phyloP scores from a whole-genome alignment of 208 protist species.

The Leptomonas seymouri region DNA sequence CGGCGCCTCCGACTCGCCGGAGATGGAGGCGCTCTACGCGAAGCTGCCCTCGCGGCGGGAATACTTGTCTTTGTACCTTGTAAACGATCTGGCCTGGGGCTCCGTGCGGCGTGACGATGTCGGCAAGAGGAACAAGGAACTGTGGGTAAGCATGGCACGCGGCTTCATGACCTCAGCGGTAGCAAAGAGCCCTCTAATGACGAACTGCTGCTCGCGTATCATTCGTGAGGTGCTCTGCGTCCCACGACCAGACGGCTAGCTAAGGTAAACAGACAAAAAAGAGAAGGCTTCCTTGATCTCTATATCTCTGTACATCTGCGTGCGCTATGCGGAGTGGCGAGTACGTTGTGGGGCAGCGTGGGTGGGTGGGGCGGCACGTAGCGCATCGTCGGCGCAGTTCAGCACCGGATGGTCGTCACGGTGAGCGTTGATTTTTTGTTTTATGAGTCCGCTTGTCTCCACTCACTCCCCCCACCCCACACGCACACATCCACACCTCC shows the following conservation, averaged over 20 bases:
- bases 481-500: no score
- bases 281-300: no score
- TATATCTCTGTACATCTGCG: conserved; percentile 3
- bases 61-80: conserved; percentile 54
- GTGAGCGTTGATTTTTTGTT: no score
- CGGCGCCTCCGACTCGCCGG: not conserved
- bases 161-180: conserved; percentile 53
- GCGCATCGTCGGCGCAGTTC: no score
- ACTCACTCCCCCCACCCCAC: no score
- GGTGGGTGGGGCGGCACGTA: no score
- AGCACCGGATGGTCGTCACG: no score
- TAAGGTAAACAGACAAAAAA: not conserved
- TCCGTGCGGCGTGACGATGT: conserved; percentile 33
- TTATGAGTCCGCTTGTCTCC: no score
- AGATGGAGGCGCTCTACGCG: not conserved
- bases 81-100: conserved; percentile 57
- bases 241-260: not conserved
- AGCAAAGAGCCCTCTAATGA: conserved; percentile 54
- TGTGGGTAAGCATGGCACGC: conserved; percentile 56
- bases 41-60: conserved; percentile 54
- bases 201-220: conserved; percentile 57
- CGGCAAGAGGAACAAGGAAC: conserved; percentile 32
- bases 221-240: conserved; percentile 58
- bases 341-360: no score
- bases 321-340: no score